Percentiles rank a stretch among this genome's conserved stretches.
phyloP scores from a whole-genome alignment of 352 stramenopile genomes.

The Phytophthora sansomeana region DNA sequence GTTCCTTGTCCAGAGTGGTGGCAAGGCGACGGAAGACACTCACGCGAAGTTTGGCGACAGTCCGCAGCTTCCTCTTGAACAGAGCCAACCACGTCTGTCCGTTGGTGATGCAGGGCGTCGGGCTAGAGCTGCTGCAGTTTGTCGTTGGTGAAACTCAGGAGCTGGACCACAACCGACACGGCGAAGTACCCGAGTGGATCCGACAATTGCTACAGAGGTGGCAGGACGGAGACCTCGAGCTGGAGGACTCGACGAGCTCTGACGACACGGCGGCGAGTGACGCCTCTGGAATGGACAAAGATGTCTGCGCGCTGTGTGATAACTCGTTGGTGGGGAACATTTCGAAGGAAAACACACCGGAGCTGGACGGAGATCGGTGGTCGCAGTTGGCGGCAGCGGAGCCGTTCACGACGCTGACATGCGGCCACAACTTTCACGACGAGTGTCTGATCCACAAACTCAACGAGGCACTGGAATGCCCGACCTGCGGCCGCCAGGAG shows the following conservation, averaged over 20 bases:
- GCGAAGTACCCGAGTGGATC: slow-evolving; percentile 25
- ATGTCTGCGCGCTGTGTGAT: slow-evolving; percentile 33
- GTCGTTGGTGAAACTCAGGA: slow-evolving; percentile 26
- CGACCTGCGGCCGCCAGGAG: slow-evolving; percentile 50
- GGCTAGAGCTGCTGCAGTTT: slow-evolving; percentile 42
- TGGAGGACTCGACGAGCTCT: slow-evolving; percentile 23
- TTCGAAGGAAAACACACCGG: slow-evolving; percentile 8
- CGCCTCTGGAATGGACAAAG: slow-evolving; percentile 15
- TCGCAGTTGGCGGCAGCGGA: slow-evolving; percentile 11
- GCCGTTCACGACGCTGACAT: slow-evolving; percentile 56
- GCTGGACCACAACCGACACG: slow-evolving; percentile 18
- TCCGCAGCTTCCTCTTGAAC: slow-evolving; percentile 49
- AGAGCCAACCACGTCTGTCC: slow-evolving; percentile 44
- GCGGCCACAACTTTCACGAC: slow-evolving; percentile 76
- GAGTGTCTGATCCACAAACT: slow-evolving; percentile 69
- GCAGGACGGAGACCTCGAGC: slow-evolving; percentile 34
- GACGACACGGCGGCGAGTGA: slow-evolving; percentile 27
- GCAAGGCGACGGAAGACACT: slow-evolving; percentile 46
- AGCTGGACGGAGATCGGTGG: slow-evolving; percentile 19
- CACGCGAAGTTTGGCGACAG: slow-evolving; percentile 46
- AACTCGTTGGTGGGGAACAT: slow-evolving; percentile 18
- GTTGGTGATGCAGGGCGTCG: slow-evolving; percentile 38
- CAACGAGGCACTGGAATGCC: slow-evolving; percentile 63
- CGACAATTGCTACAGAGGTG: slow-evolving; percentile 33
- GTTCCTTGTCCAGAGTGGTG: slow-evolving; percentile 39